These are phyloP conservation scores for Rubus idaeus DNA, from an alignment of 306 rosid species.

Conservation along the genomic window DNA sequence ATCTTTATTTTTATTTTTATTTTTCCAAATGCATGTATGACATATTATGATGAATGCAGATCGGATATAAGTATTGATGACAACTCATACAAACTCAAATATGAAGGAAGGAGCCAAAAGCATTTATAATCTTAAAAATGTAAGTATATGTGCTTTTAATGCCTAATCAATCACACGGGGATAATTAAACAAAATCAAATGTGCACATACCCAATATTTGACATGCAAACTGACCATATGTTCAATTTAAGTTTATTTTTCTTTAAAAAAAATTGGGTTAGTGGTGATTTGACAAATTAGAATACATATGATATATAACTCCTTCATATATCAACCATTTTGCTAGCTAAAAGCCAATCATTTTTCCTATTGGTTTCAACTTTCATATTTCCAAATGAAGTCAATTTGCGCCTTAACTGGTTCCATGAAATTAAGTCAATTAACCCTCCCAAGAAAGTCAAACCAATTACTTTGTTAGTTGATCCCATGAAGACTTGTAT, in stretches of 20 bases:
- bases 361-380: background rate
- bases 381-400: background rate
- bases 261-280: too few relatives aligned
- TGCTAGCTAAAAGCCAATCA: slow-evolving; percentile 1
- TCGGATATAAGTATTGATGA: too few relatives aligned
- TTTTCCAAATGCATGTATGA: too few relatives aligned
- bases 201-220: background rate
- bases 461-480: background rate
- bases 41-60: too few relatives aligned
- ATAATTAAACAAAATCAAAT: too few relatives aligned
- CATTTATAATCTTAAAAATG: too few relatives aligned
- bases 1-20: too few relatives aligned
- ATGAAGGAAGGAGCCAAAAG: too few relatives aligned
- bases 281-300: background rate
- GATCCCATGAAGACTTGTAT: background rate
- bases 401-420: background rate
- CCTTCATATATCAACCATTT: background rate
- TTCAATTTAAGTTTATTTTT: background rate
- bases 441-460: slow-evolving; percentile 1
- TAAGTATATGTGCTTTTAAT: too few relatives aligned
- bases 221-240: background rate
- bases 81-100: too few relatives aligned
- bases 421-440: background rate
- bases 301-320: background rate
- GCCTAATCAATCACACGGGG: too few relatives aligned